Conservation (phyloP, 164 flowering plant species). For the Tetrastigma voinierianum region DNA sequence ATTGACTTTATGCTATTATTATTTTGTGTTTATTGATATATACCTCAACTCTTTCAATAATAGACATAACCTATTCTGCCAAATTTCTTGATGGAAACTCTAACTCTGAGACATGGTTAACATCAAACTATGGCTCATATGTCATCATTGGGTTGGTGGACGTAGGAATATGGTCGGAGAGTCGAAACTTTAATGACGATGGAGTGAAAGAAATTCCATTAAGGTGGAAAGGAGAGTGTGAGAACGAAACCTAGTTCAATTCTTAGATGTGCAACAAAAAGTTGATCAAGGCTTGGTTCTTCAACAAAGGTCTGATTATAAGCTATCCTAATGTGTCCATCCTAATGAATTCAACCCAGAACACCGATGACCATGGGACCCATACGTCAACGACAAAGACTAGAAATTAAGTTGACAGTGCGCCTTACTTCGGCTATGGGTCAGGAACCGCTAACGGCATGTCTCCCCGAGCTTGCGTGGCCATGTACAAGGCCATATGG, state of each 20-base stretch:
- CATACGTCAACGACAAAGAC: slow-evolving; percentile 72
- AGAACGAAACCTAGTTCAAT: slow-evolving; percentile 43
- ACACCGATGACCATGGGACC: slow-evolving; percentile 73
- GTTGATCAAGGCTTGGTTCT: slow-evolving; percentile 68
- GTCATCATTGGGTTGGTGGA: slow-evolving; percentile 72
- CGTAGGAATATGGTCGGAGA: slow-evolving; percentile 83
- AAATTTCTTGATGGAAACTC: slow-evolving; percentile 52
- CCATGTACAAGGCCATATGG: slow-evolving; percentile 70
- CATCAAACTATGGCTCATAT: slow-evolving; percentile 42
- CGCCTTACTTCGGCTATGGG: slow-evolving; percentile 61
- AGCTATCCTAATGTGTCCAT: slow-evolving; percentile 36
- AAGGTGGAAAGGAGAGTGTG: slow-evolving; percentile 70
- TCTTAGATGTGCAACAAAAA: slow-evolving; percentile 68
- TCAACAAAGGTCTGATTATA: slow-evolving; percentile 53
- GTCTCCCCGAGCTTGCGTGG: slow-evolving; percentile 63
- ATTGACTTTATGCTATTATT: too few relatives aligned
- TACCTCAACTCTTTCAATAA: too few relatives aligned
- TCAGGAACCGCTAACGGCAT: slow-evolving; percentile 55
- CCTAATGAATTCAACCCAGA: slow-evolving; percentile 56
- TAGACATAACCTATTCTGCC: slow-evolving; percentile 58
- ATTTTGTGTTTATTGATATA: too few relatives aligned
- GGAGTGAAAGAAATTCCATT: slow-evolving; percentile 52
- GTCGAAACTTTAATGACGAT: slow-evolving; percentile 55
- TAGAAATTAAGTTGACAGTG: slow-evolving; percentile 44
- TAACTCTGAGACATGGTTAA: slow-evolving; percentile 45